These are phyloP conservation scores for Xylaria sp. DNA, from an alignment of 2,329 filamentous ascomycete species.

Conservation along the genomic window DNA sequence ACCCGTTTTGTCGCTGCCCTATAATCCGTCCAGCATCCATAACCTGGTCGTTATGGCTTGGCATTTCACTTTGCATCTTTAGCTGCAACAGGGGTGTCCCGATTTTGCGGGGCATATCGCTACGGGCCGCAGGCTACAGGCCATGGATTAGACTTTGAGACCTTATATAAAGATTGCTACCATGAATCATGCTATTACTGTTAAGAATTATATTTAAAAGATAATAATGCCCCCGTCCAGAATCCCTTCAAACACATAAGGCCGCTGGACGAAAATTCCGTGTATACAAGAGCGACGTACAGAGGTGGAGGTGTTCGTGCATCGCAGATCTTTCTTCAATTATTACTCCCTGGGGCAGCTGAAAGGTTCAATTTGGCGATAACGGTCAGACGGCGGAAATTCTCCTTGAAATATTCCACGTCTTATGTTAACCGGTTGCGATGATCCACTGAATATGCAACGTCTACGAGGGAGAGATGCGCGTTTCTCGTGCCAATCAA, in stretches of 20 bases:
- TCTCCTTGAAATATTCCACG: neutral
- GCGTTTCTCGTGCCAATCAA: slow-evolving; percentile 5
- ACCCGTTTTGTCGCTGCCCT: neutral
- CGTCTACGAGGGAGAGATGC: neutral
- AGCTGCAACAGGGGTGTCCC: neutral
- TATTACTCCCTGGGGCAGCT: neutral
- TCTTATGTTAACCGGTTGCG: neutral
- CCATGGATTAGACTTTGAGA: neutral
- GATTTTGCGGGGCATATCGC: neutral
- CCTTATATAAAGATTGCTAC: no score
- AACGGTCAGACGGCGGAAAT: neutral
- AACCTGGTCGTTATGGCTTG: neutral
- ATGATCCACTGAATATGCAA: neutral
- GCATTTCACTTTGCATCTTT: neutral
- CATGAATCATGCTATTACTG: neutral
- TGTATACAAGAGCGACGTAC: neutral
- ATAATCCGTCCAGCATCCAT: neutral
- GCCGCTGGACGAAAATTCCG: neutral
- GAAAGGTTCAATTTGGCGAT: neutral
- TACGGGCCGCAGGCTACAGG: no score
- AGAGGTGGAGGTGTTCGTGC: neutral
- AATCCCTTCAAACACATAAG: neutral
- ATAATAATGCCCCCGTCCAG: neutral
- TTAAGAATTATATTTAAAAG: no score
- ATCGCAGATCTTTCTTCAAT: neutral